Conservation (phyloP, 2,329 filamentous ascomycete genomes). For the Ophiostoma tasmaniense region DNA sequence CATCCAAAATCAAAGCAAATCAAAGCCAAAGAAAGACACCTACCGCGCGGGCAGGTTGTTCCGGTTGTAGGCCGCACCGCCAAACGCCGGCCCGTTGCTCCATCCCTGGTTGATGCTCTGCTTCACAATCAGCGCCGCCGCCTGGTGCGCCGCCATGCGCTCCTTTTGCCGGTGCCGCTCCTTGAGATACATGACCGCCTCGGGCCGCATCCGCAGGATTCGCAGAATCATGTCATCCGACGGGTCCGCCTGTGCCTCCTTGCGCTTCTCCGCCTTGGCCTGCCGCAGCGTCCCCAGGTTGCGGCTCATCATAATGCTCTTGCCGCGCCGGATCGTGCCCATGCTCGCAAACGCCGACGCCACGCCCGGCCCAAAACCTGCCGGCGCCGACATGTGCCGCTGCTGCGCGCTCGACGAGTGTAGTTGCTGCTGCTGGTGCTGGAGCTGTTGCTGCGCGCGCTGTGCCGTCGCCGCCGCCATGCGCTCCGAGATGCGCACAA, state of each 20-base stretch:
- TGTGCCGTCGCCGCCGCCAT: slow-evolving; percentile 85
- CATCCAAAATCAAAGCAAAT: slow-evolving; percentile 6
- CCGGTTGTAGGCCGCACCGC: slow-evolving; percentile 34
- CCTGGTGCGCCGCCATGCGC: slow-evolving; percentile 77
- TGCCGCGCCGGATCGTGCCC: slow-evolving; percentile 56
- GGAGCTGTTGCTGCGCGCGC: slow-evolving; percentile 60
- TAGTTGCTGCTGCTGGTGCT: slow-evolving; percentile 53
- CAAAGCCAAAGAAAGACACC: neutral
- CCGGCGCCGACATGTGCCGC: slow-evolving; percentile 31
- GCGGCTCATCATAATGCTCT: slow-evolving; percentile 86
- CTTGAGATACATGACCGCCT: slow-evolving; percentile 78
- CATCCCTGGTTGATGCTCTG: slow-evolving; percentile 66
- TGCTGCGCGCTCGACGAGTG: slow-evolving; percentile 39
- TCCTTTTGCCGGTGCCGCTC: slow-evolving; percentile 92
- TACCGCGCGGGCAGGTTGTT: slow-evolving; percentile 42
- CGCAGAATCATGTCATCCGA: slow-evolving; percentile 97
- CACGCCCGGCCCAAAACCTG: slow-evolving; percentile 41
- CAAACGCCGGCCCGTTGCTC: slow-evolving; percentile 34
- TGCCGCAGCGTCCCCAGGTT: slow-evolving; percentile 95
- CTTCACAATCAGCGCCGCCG: slow-evolving; percentile 87
- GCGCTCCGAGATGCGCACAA: slow-evolving; percentile 89
- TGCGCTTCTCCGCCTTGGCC: slow-evolving; percentile 90
- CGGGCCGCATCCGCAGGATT: slow-evolving; percentile 88
- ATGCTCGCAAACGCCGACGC: slow-evolving; percentile 57
- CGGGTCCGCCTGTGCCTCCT: slow-evolving; percentile 90